Evolutionary conservation across 176 grass and related monocot species (phyloP), one percentile per base, ranked within the genome.

Genomic region (Musa troglodytarum): DNA sequence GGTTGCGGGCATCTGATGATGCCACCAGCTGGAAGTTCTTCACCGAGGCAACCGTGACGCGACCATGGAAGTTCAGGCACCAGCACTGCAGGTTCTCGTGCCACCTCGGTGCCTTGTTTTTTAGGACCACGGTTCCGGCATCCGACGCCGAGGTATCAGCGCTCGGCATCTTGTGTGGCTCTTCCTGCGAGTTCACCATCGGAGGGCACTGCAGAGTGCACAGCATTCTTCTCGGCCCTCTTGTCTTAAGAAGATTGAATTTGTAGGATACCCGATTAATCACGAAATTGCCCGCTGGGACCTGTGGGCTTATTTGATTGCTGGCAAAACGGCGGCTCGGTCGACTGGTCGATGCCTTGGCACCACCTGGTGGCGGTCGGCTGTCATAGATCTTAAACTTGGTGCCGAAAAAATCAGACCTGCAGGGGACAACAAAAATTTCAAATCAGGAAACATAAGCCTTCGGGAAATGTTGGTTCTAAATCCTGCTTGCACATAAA

Each of bases 261-360:
- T 77, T 77, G 61, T 77, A 77, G 19, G n/a, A 52, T 51, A 77
- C 59, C 6, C 13, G 75, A 52, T 61, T 61, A 50, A 77, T 65
- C 49, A 53, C 14, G 19, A 77, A 77, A 50, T 77, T 77, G 10
- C 61, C 62, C 0, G 49, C 61, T 52, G 75, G 75, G 13, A 77
- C 75, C 14, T 77, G 75, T 9, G 75, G 75, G 75, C 75, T 77
- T 49, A 77, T 66, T 65, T 77, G 75, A n/a, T 77, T 65, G 43
- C 50, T 77, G 49, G 75, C 57, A 25, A 77, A 77, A 65, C 75
- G 75, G 20, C 75, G 75, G 75, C 61, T 53, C 53, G 61, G 11
- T 53, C 21, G 75, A 21, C 62, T 21, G 49, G 19, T 65, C 24
- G 75, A 53, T 25, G 29, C 49, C 58, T 77, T 77, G 20, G 61